Conservation (phyloP, 495 filamentous ascomycete species). For the Penicillium taxi region DNA sequence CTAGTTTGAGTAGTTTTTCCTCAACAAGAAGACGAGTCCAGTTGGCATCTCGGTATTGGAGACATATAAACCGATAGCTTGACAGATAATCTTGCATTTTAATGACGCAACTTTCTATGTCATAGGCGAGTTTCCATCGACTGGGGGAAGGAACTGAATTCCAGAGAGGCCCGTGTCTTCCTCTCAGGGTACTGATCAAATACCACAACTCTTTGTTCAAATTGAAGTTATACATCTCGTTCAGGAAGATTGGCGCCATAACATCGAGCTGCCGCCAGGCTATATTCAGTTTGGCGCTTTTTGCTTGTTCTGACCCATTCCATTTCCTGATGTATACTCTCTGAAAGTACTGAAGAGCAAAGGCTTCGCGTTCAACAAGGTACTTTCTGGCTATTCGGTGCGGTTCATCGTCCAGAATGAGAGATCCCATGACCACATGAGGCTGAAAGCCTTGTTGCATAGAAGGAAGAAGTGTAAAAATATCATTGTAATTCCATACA, state of each 20-base stretch:
- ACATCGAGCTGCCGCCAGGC: slow-evolving; percentile 28
- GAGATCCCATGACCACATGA: too few relatives aligned
- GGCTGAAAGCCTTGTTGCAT: too few relatives aligned
- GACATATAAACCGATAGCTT: too few relatives aligned
- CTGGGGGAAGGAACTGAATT: too few relatives aligned
- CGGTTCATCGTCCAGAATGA: too few relatives aligned
- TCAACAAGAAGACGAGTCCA: slow-evolving; percentile 21
- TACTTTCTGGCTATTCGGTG: too few relatives aligned
- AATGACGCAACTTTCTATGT: too few relatives aligned
- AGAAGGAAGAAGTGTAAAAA: too few relatives aligned
- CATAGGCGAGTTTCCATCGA: too few relatives aligned
- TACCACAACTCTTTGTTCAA: slow-evolving; percentile 10
- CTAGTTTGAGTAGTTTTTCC: slow-evolving; percentile 10
- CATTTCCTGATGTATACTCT: slow-evolving; percentile 7
- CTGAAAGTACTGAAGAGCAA: background rate
- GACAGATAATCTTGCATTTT: too few relatives aligned
- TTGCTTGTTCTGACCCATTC: slow-evolving; percentile 3
- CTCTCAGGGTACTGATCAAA: slow-evolving; percentile 6
- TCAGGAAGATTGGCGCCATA: slow-evolving; percentile 16
- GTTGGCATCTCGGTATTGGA: slow-evolving; percentile 15
- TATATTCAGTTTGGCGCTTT: slow-evolving; percentile 10
- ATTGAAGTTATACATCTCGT: background rate
- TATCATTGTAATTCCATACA: too few relatives aligned
- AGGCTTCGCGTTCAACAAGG: background rate
- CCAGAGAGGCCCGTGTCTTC: slow-evolving; percentile 13